Evolutionary conservation across 2,329 filamentous ascomycete species (phyloP), one percentile per base, ranked within the genome.

Genomic region (Esteya vermicola): DNA sequence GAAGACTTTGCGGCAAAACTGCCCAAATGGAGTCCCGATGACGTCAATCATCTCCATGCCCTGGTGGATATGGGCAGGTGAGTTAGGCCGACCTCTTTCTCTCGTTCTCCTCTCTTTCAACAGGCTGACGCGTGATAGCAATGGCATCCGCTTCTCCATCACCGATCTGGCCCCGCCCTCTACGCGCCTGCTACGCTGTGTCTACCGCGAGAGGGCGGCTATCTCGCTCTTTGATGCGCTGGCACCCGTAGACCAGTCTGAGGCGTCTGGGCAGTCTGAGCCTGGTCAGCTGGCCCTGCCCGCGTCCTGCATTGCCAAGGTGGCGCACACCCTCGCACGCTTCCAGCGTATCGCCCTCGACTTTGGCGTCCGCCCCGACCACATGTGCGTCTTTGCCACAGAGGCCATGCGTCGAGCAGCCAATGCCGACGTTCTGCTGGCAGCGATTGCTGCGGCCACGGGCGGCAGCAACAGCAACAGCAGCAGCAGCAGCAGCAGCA

Each of bases 121-220:
- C 28, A 8, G 13, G 35, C 22, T 14, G 8, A 4, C 22, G 20
- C 27, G 16, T 30, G 9, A 16, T 48, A 85, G 85, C 65, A 95
- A 94, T 64, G 88, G 86, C 51, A 89, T 94, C 51, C 84, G 88
- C 41, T 93, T 93, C 65, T 89, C 85, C 33, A 85, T 94, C 52
- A 84, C 85, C 9, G 78, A 85, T 48, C 68, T 93, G n/a, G 71
- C 77, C 4, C 78, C 81, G 19, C 73, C 76, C 4, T 73, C 66
- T 30, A 69, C 81, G 20, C 80, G 86, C 20, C 74, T 86, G 20
- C 68, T 94, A 32, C 77, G 71, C 16, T 88, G 81, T 21, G 52
- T 94, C 41, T 93, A 85, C 59, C 75, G 81, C 50, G 76, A 85
- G 50, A 78, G 88, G 6, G 80, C 77, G 9, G 72, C 70, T 19